Evolutionary conservation across 1,284 basidiomycete genomes (phyloP).

Genomic region (Cryptococcus floricola): DNA sequence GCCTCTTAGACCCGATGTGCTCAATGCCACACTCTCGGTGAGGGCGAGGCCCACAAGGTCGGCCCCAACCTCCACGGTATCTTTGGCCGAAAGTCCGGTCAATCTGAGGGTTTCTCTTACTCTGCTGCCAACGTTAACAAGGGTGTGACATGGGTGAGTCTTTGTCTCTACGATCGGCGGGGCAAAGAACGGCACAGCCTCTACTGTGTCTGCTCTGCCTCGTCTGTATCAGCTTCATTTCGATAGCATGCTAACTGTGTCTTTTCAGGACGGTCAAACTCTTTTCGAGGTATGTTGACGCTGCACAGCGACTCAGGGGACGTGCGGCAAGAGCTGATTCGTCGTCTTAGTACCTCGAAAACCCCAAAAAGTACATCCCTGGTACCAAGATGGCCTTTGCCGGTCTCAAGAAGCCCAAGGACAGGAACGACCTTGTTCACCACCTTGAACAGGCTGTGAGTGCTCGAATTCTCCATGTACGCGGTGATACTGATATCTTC

Average conservation of each 20-base stretch:
- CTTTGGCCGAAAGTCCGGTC: slow-evolving; percentile 84
- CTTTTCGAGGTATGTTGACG: slow-evolving; percentile 40
- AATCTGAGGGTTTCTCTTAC: slow-evolving; percentile 83
- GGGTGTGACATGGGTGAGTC: slow-evolving; percentile 69
- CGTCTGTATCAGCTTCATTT: not conserved
- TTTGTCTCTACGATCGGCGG: not conserved
- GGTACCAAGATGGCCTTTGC: slow-evolving; percentile 97
- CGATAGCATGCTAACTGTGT: not conserved
- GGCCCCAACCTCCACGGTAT: slow-evolving; percentile 92
- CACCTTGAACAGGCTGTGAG: slow-evolving; percentile 40
- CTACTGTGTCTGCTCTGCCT: not conserved
- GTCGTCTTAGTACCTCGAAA: slow-evolving; percentile 54
- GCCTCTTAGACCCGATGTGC: slow-evolving; percentile 74
- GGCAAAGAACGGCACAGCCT: not conserved
- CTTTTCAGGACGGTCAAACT: slow-evolving; percentile 33
- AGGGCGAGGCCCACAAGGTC: slow-evolving; percentile 67
- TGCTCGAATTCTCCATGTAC: not conserved
- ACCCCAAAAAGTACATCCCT: slow-evolving; percentile 96
- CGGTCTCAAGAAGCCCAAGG: slow-evolving; percentile 95
- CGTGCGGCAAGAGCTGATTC: not conserved
- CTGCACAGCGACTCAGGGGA: not conserved
- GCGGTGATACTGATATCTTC: not conserved
- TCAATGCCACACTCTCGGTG: slow-evolving; percentile 89
- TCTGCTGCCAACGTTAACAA: slow-evolving; percentile 96
- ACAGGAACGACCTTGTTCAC: slow-evolving; percentile 74